A percentile compares a stretch with the other conserved stretches of the same genome.
These are phyloP conservation scores for Schoenoplectus triqueter DNA, from an alignment of 202 grass and related monocot species.

Conservation along the genomic window DNA sequence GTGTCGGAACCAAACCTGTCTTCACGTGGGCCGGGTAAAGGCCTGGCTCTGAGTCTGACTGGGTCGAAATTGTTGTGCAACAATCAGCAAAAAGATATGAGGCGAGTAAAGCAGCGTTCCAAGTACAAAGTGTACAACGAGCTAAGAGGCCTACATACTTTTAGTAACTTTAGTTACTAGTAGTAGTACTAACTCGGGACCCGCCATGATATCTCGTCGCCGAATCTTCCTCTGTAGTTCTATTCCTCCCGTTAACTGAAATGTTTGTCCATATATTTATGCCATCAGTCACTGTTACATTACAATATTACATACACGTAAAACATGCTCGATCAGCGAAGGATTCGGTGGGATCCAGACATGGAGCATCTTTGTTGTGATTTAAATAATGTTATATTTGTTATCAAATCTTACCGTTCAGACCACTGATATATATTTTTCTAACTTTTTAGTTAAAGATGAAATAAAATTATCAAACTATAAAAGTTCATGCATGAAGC, in stretches of 20 bases:
- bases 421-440: no score
- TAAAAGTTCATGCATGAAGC: no score
- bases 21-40: neutral
- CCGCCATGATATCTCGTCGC: neutral
- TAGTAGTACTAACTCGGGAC: neutral
- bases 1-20: neutral
- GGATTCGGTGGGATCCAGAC: no score
- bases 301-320: neutral
- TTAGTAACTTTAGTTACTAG: no score
- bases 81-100: no score
- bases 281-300: neutral
- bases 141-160: no score
- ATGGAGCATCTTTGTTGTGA: neutral
- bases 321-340: neutral
- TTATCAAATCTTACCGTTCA: neutral
- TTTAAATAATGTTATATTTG: neutral
- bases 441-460: no score
- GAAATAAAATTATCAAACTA: no score
- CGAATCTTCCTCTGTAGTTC: neutral
- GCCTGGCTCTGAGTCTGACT: no score
- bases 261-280: neutral
- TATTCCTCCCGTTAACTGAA: neutral
- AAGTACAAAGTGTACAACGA: no score
- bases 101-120: no score
- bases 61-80: no score